phyloP scores from a whole-genome alignment of 1,284 basidiomycete genomes.

The Papiliotrema flavescens region DNA sequence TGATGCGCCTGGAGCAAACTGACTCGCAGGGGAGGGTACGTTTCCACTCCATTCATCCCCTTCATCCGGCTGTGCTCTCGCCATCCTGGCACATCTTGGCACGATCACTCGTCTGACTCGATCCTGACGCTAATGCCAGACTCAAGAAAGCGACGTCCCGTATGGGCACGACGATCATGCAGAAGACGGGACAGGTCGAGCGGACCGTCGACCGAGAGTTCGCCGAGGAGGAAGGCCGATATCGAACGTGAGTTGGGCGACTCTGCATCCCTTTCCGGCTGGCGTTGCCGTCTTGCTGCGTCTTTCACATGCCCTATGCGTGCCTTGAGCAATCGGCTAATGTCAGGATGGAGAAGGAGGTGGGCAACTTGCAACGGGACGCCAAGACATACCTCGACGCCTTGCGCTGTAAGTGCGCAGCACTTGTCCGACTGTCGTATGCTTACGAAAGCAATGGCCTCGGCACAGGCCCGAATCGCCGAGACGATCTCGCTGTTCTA shows the following conservation, averaged over 20 bases:
- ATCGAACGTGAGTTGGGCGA: slow-evolving; percentile 65
- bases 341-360: slow-evolving; percentile 89
- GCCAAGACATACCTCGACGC: slow-evolving; percentile 93
- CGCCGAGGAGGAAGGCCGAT: slow-evolving; percentile 85
- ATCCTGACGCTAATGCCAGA: slow-evolving; percentile 49
- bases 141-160: slow-evolving; percentile 94
- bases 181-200: slow-evolving; percentile 97
- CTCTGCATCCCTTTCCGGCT: too few species aligned
- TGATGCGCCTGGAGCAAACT: slow-evolving; percentile 1
- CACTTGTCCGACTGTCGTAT: not conserved
- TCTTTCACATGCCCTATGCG: too few species aligned
- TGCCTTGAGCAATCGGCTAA: not conserved
- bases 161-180: slow-evolving; percentile 87
- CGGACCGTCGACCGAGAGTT: slow-evolving; percentile 93
- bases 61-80: not conserved
- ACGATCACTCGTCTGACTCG: not conserved
- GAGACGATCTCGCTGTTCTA: slow-evolving; percentile 95
- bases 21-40: slow-evolving; percentile 27
- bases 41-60: slow-evolving; percentile 2
- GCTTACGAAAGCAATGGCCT: slow-evolving; percentile 69
- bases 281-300: too few species aligned
- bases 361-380: slow-evolving; percentile 85
- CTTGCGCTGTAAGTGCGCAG: slow-evolving; percentile 66
- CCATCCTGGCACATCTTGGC: not conserved
- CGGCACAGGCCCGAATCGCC: slow-evolving; percentile 87